Evolutionary conservation across 2,329 filamentous ascomycete genomes (phyloP).

Genomic region (Fusarium humuli): DNA sequence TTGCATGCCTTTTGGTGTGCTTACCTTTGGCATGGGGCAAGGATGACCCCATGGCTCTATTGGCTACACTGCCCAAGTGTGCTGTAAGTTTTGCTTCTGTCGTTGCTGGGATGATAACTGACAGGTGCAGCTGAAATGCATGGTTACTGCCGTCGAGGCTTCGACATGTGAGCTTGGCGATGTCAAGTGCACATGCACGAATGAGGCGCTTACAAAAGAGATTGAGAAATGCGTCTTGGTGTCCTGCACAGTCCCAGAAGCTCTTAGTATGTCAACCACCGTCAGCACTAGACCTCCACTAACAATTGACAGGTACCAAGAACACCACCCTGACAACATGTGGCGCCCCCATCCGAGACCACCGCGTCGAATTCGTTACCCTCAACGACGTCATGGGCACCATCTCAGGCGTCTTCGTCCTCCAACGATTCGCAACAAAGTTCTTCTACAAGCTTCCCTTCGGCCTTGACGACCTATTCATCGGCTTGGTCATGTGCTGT

Average conservation of each 20-base stretch:
- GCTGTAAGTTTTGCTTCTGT: slow-evolving; percentile 43
- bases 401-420: slow-evolving; percentile 54
- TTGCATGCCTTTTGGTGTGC: background rate
- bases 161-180: slow-evolving; percentile 47
- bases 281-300: background rate
- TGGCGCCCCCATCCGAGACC: slow-evolving; percentile 47
- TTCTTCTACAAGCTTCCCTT: slow-evolving; percentile 51
- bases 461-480: slow-evolving; percentile 55
- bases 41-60: background rate
- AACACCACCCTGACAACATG: slow-evolving; percentile 48
- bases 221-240: slow-evolving; percentile 47
- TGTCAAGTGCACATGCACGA: slow-evolving; percentile 50
- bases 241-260: slow-evolving; percentile 46
- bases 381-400: slow-evolving; percentile 48
- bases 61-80: slow-evolving; percentile 46
- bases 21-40: slow-evolving; percentile 5
- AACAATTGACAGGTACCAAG: slow-evolving; percentile 36
- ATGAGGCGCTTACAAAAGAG: slow-evolving; percentile 40
- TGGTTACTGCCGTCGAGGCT: slow-evolving; percentile 37
- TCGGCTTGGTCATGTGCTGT: slow-evolving; percentile 44
- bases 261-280: slow-evolving; percentile 45
- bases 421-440: slow-evolving; percentile 55
- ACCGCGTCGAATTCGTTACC: slow-evolving; percentile 35
- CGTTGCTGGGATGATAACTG: background rate
- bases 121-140: slow-evolving; percentile 44